Conservation (phyloP, 2,329 filamentous ascomycete genomes). For the Talaromyces sp. region DNA sequence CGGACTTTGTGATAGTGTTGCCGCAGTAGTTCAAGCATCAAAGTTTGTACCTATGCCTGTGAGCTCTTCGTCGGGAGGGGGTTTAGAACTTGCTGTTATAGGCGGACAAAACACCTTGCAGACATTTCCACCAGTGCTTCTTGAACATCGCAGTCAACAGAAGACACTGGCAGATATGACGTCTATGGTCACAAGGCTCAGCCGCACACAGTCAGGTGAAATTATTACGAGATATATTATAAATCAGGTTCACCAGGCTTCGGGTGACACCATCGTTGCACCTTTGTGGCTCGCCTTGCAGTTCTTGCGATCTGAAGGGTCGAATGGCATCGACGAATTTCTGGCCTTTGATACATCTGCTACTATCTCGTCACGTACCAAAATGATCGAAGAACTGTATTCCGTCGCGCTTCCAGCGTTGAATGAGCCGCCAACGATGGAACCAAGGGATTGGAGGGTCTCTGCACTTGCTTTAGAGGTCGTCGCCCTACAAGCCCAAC, state of each 20-base stretch:
- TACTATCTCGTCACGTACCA: slow-evolving; percentile 23
- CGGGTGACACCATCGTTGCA: slow-evolving; percentile 58
- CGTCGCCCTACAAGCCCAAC: slow-evolving; percentile 67
- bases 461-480: slow-evolving; percentile 77
- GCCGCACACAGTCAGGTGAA: slow-evolving; percentile 36
- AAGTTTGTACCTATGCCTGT: slow-evolving; percentile 28
- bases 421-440: slow-evolving; percentile 34
- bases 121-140: slow-evolving; percentile 57
- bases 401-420: slow-evolving; percentile 38
- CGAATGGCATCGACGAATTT: slow-evolving; percentile 60
- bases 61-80: slow-evolving; percentile 17
- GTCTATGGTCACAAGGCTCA: slow-evolving; percentile 54
- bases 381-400: slow-evolving; percentile 43
- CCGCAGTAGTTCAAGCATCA: slow-evolving; percentile 40
- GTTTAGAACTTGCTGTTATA: slow-evolving; percentile 27
- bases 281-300: slow-evolving; percentile 77
- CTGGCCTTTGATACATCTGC: slow-evolving; percentile 49
- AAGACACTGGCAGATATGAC: slow-evolving; percentile 59
- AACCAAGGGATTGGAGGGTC: slow-evolving; percentile 61
- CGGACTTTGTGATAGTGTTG: slow-evolving; percentile 69
- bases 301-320: slow-evolving; percentile 53
- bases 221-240: slow-evolving; percentile 62
- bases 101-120: slow-evolving; percentile 20
- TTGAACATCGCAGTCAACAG: slow-evolving; percentile 62
- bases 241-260: slow-evolving; percentile 55